Conservation (phyloP, 2,329 filamentous ascomycete species). For the Camillea tinctor region DNA sequence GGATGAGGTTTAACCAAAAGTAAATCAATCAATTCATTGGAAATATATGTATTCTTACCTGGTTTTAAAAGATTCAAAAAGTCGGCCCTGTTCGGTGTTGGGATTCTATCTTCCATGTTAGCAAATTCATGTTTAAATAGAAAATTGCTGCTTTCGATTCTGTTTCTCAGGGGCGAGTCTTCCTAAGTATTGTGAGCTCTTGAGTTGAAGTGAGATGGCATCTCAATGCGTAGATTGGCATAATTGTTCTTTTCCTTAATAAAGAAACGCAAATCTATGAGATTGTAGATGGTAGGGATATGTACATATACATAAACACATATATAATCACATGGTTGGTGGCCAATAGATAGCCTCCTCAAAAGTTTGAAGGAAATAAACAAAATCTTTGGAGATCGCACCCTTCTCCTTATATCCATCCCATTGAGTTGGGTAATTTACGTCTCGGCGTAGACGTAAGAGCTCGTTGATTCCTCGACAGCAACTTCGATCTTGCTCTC, state of each 20-base stretch:
- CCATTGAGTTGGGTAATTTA: constrained; percentile 35
- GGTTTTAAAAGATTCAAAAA: background rate
- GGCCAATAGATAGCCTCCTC: background rate
- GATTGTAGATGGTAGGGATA: background rate
- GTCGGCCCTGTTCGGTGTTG: background rate
- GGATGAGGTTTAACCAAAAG: no score
- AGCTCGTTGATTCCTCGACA: constrained; percentile 75
- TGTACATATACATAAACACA: background rate
- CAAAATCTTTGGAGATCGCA: background rate
- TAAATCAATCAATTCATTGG: no score
- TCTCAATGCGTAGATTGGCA: background rate
- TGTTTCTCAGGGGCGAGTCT: background rate
- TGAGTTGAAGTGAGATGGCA: background rate
- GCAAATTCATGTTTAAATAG: background rate
- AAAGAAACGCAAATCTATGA: constrained; percentile 1
- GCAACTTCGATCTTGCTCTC: constrained; percentile 81
- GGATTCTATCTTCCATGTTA: background rate
- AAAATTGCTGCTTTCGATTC: background rate
- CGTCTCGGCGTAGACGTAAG: constrained; percentile 76
- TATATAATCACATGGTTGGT: background rate
- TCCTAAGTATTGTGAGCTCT: background rate
- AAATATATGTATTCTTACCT: no score
- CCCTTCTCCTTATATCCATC: background rate
- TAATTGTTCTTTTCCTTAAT: background rate
- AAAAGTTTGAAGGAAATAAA: background rate